These are phyloP conservation scores for Gomphus bonarii DNA, from an alignment of 1,284 basidiomycete genomes.

Conservation along the genomic window DNA sequence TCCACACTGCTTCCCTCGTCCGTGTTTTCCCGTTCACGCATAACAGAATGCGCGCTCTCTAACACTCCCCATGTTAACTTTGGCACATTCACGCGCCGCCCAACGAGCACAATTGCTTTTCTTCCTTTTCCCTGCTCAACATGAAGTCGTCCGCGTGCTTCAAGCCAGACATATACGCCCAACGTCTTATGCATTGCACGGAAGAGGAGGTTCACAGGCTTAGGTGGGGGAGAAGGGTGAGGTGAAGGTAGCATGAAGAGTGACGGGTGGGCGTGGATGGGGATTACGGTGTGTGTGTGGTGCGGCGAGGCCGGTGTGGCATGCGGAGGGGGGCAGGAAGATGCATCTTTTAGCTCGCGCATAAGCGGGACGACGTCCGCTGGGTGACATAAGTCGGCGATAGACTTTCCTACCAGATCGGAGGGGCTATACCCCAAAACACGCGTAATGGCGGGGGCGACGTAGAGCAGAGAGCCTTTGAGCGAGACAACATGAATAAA, in stretches of 20 bases:
- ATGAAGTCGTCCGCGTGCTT: conserved; percentile 76
- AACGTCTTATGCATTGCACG: conserved; percentile 55
- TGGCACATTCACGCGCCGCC: conserved; percentile 60
- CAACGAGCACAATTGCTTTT: conserved; percentile 80
- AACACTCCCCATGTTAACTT: conserved; percentile 51
- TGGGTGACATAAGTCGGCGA: conserved; percentile 78
- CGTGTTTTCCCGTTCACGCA: neutral
- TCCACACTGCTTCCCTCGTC: conserved; percentile 23
- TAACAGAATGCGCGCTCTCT: conserved; percentile 21
- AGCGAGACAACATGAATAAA: conserved; percentile 87
- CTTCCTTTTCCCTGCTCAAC: conserved; percentile 84
- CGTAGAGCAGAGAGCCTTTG: conserved; percentile 90
- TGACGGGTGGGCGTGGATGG: conserved; percentile 6
- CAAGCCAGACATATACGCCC: conserved; percentile 72
- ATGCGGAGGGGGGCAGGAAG: conserved; percentile 21
- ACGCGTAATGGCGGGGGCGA: conserved; percentile 68
- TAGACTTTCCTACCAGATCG: conserved; percentile 70
- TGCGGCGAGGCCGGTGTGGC: conserved; percentile 1
- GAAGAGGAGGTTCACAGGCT: conserved; percentile 68
- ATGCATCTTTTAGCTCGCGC: conserved; percentile 85
- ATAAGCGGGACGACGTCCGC: conserved; percentile 86
- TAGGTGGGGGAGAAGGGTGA: conserved; percentile 18
- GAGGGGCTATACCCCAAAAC: conserved; percentile 74
- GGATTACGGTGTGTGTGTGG: neutral
- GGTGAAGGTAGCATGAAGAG: conserved; percentile 1